Evolutionary conservation across 768 basidiomycete genomes (phyloP).

Genomic region (Fistulinella prunicolor): DNA sequence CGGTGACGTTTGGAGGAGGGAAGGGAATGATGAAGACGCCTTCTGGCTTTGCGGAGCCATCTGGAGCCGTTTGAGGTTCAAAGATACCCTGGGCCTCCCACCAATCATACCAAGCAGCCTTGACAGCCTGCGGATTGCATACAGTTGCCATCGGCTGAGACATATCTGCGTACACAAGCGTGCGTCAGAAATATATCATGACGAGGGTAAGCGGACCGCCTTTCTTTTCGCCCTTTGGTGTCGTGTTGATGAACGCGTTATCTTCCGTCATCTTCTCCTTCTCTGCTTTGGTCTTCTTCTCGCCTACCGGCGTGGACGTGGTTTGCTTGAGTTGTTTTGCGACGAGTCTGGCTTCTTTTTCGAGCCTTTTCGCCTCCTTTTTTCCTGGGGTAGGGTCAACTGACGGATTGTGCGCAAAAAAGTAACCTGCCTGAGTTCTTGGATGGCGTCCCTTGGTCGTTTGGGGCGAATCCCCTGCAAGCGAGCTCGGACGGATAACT

Average conservation of each 20-base stretch:
- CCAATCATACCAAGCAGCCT: slow-evolving; percentile 98
- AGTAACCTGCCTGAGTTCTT: slow-evolving; percentile 40
- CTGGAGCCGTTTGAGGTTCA: slow-evolving; percentile 61
- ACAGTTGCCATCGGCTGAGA: slow-evolving; percentile 84
- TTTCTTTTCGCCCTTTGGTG: slow-evolving; percentile 62
- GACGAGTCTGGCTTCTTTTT: slow-evolving; percentile 76
- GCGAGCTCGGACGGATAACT: too few species aligned
- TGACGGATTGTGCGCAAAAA: neutral
- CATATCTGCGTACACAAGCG: slow-evolving; percentile 56
- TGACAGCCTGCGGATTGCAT: slow-evolving; percentile 94
- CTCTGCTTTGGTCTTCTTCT: slow-evolving; percentile 74
- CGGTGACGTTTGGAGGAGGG: slow-evolving; percentile 97
- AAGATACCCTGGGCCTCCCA: slow-evolving; percentile 91
- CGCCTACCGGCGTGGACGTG: slow-evolving; percentile 38
- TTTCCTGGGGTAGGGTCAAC: slow-evolving; percentile 49
- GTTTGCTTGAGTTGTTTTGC: slow-evolving; percentile 52
- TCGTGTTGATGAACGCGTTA: slow-evolving; percentile 68
- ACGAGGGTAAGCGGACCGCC: slow-evolving; percentile 43
- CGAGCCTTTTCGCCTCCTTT: slow-evolving; percentile 80
- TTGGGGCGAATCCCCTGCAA: neutral
- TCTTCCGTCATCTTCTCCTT: slow-evolving; percentile 73
- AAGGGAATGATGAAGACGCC: slow-evolving; percentile 81
- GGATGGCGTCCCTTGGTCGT: slow-evolving; percentile 26
- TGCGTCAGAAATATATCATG: neutral
- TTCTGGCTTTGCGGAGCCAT: slow-evolving; percentile 58